Evolutionary conservation across 139 green algal genomes (phyloP), one percentile per base, ranked within the genome.

Genomic region (Dunaliella primolecta): DNA sequence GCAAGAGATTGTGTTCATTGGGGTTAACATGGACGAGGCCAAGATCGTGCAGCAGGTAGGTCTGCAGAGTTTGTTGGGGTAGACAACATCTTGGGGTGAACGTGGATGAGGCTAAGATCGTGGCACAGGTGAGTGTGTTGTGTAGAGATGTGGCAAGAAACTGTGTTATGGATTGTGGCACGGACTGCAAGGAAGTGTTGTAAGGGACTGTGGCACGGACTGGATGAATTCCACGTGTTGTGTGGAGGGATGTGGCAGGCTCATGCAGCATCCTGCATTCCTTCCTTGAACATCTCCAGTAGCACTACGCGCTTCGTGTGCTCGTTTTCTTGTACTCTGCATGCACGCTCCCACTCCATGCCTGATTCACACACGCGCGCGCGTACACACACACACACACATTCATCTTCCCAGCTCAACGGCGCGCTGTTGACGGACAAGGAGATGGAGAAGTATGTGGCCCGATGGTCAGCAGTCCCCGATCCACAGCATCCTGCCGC

Each of bases 1-100:
- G 29, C 96, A 98, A 89, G 96, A 98, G 91, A 96, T 98, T 83
- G 95, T 98, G 21, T 98, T 98, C 91, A 98, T 98, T 80, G 96
- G 90, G 0, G 90, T 90, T 15, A 86, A 84, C 78, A 98, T 98
- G 96, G 88, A 97, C 56, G 84, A 96, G 82, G 89, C 35, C 30
- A 92, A 94, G 84, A 98, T 98, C 81, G 85, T 36, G 71, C 83
- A 77, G n/a, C 80, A 84, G 80, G 80, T 84, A 31, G 29, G 34
- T 11, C 7, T 20, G 11, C 36, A 72, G 24, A 24, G 3, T 25
- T 35, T 2, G 35, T 32, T 15, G 15, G 3, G 46, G 29, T 1
- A 37, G 46, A 1, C n/a, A 36, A 3, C 56, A n/a, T n/a, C n/a
- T 98, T 80, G 96, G 90, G 0, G 90, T 90, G 24, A 86, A 84